Base-by-base conservation (phyloP, 1,139 yeast genomes). In the Kluyveromyces sp. region DNA sequence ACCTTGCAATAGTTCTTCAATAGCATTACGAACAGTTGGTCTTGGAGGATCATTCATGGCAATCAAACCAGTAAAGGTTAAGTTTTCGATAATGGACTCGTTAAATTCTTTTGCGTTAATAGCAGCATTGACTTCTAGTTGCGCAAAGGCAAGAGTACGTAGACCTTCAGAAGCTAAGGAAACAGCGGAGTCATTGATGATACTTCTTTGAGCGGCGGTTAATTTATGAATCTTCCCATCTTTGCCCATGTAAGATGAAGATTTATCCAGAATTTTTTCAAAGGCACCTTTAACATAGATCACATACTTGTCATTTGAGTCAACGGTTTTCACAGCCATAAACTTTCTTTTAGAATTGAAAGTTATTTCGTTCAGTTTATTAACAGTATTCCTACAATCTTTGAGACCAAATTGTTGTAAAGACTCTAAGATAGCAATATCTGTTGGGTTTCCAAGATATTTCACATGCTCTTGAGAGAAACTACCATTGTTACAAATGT, bases 41-140 rank as follows among this genome's bases (percentile, higher is more conserved):
- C 97, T 78, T 47, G 97, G 98, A 8, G 98, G 98, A 67, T 92
- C 97, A 57, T 87, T 87, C 95, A 92, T 88, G 48, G 96, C 97
- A 53, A 87, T 73, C 41, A 92, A 68, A 4, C 98, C 98, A 57
- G 87, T 77, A 60, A 90, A 89, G 2, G 78, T 72, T 58, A 90
- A 71, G 40, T 79, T 82, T 3, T 71, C 58, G 28, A 86, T 86
- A 48, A 62, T 64, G 37, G 57, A 60, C 15, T 68, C 72, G 1
- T 69, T 58, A 30, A 71, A 65, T 8, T 67, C 58, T 36, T 62
- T 68, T 29, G 57, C 56, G 36, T 64, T 55, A 48, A 69, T 65
- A 42, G 71, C 75, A 15, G 43, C 7, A 6, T 45, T 33, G 4
- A 42, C 25, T 7, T 50, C 52, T 4, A 44, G 27, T 53, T 76